Conservation (phyloP, 1,139 yeast species). For the Suhomyces bokatorum region DNA sequence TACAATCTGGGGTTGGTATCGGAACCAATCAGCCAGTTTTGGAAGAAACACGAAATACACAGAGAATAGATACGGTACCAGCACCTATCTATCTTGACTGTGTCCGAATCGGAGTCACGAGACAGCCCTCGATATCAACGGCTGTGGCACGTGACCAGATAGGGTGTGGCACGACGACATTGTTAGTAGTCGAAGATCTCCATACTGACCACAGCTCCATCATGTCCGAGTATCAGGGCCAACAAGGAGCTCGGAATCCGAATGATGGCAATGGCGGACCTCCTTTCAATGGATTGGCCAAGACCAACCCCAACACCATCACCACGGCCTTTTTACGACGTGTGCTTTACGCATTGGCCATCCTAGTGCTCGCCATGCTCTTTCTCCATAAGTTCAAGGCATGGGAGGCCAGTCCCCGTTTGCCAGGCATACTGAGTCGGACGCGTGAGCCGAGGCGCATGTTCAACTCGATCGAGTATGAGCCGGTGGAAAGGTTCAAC, state of each 20-base stretch:
- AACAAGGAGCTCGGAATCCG: background rate
- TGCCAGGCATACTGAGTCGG: background rate
- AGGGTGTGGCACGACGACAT: background rate
- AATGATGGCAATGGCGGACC: background rate
- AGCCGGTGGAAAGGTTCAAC: slow-evolving; percentile 28
- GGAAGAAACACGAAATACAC: no score
- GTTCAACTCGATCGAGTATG: slow-evolving; percentile 20
- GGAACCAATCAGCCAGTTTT: no score
- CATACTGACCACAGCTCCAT: no score
- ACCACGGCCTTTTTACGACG: background rate
- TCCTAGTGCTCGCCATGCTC: slow-evolving; percentile 5
- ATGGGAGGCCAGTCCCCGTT: background rate
- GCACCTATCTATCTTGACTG: background rate
- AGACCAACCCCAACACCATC: background rate
- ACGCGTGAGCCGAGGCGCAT: background rate
- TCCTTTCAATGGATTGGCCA: background rate
- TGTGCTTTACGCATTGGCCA: slow-evolving; percentile 1
- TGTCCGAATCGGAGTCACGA: background rate
- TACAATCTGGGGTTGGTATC: no score
- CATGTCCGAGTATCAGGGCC: background rate
- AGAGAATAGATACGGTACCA: no score
- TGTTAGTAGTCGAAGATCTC: no score
- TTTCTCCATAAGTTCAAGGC: slow-evolving; percentile 6
- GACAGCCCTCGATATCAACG: background rate
- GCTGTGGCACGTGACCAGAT: background rate